Evolutionary conservation across 2,329 filamentous ascomycete species (phyloP).

Genomic region (Aspergillus neoniger): DNA sequence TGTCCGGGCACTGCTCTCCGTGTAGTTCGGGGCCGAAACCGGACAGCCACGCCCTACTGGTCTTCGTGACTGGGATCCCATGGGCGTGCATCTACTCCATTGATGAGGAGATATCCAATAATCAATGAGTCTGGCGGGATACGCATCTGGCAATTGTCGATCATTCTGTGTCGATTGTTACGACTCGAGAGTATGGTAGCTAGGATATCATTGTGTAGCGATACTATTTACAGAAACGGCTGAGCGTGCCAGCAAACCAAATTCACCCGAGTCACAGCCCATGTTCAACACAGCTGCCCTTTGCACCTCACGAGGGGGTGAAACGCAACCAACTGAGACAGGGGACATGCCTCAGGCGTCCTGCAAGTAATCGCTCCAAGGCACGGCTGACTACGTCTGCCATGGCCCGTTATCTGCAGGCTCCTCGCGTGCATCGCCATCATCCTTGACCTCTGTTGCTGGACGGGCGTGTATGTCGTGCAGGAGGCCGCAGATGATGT

Average conservation of each 20-base stretch:
- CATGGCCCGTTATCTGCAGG: background rate
- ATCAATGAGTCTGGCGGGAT: background rate
- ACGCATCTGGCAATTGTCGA: background rate
- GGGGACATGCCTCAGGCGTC: background rate
- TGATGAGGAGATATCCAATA: background rate
- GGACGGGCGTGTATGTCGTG: conserved; percentile 1
- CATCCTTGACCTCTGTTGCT: background rate
- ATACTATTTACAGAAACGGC: background rate
- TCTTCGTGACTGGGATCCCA: background rate
- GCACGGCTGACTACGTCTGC: background rate
- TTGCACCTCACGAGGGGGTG: background rate
- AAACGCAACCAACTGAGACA: background rate
- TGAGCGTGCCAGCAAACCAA: background rate
- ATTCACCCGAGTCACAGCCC: background rate
- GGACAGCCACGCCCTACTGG: background rate
- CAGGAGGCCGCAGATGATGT: background rate
- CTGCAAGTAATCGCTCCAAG: background rate
- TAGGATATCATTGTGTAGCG: background rate
- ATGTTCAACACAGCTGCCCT: background rate
- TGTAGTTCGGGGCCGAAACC: background rate
- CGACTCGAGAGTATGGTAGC: background rate
- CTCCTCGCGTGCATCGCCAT: background rate
- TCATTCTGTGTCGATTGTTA: background rate
- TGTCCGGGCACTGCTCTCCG: too few relatives aligned
- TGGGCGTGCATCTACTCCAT: background rate